Conservation (phyloP, 768 basidiomycete species). For the Austroboletus eburneus region DNA sequence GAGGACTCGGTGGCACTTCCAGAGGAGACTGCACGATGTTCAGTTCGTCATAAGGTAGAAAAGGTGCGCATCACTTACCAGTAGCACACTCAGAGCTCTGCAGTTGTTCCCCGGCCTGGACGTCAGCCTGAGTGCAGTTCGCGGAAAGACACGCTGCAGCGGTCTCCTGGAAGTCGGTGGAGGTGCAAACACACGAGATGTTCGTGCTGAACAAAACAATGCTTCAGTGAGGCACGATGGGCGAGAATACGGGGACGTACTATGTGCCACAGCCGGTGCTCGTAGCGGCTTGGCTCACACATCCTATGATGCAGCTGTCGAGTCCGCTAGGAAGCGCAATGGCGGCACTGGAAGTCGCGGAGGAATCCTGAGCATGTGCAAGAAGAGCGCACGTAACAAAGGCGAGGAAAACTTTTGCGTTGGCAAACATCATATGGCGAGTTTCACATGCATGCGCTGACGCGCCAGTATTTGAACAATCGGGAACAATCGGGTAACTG, state of each 20-base stretch:
- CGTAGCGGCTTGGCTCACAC: background rate
- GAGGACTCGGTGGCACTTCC: background rate
- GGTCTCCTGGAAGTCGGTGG: constrained; percentile 32
- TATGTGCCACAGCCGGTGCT: constrained; percentile 1
- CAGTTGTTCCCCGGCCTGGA: constrained; percentile 27
- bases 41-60: background rate
- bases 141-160: constrained; percentile 31
- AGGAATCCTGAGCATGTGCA: constrained; percentile 20
- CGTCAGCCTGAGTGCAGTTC: constrained; percentile 33
- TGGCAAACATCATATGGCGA: constrained; percentile 14
- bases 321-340: constrained; percentile 4
- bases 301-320: constrained; percentile 8
- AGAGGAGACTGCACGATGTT: background rate
- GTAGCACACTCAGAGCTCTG: constrained; percentile 31
- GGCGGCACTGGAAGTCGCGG: background rate
- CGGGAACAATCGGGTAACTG: too few relatives aligned
- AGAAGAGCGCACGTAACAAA: constrained; percentile 15
- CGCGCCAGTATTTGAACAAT: constrained; percentile 16
- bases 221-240: background rate
- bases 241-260: constrained; percentile 8
- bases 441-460: too few relatives aligned
- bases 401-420: constrained; percentile 18
- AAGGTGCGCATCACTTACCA: constrained; percentile 4
- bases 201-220: constrained; percentile 30
- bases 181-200: constrained; percentile 38